Conservation (phyloP, 495 filamentous ascomycete species). For the Penicillium ucsense region DNA sequence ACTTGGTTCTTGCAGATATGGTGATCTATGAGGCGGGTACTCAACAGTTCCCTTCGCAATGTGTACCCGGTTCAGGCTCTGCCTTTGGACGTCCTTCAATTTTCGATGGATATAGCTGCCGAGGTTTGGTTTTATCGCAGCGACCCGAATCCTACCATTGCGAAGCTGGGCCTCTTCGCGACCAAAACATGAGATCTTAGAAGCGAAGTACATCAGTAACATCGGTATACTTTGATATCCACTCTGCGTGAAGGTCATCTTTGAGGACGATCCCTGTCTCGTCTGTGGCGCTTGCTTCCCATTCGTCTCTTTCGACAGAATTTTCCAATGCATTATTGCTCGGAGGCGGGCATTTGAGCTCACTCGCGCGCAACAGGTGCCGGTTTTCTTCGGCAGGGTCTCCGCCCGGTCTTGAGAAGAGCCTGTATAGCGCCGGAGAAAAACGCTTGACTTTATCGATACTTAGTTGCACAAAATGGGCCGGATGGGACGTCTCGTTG, state of each 20-base stretch:
- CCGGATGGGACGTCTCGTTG: not conserved
- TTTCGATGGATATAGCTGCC: too few relatives aligned
- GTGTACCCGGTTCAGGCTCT: not conserved
- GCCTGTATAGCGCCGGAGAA: constrained; percentile 16
- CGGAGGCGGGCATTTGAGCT: constrained; percentile 24
- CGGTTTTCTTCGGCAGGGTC: not conserved
- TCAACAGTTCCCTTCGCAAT: not conserved
- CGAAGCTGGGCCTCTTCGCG: too few relatives aligned
- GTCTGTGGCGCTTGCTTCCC: constrained; percentile 4
- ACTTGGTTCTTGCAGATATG: not conserved
- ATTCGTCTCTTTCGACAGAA: constrained; percentile 11
- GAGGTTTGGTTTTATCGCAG: too few relatives aligned
- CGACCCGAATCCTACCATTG: too few relatives aligned
- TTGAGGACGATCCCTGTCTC: not conserved
- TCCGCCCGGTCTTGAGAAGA: constrained; percentile 7
- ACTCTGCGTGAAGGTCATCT: constrained; percentile 4
- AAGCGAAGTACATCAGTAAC: not conserved
- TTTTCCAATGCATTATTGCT: constrained; percentile 14
- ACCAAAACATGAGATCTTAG: too few relatives aligned
- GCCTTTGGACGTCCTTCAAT: too few relatives aligned
- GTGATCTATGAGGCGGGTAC: not conserved
- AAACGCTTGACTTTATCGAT: constrained; percentile 26
- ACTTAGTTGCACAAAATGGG: constrained; percentile 13
- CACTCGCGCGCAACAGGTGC: constrained; percentile 4
- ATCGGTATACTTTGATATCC: constrained; percentile 15